Percentiles rank a stretch among this genome's conserved stretches.
Conservation (phyloP, 495 filamentous ascomycete genomes). For the Neurospora africana region DNA sequence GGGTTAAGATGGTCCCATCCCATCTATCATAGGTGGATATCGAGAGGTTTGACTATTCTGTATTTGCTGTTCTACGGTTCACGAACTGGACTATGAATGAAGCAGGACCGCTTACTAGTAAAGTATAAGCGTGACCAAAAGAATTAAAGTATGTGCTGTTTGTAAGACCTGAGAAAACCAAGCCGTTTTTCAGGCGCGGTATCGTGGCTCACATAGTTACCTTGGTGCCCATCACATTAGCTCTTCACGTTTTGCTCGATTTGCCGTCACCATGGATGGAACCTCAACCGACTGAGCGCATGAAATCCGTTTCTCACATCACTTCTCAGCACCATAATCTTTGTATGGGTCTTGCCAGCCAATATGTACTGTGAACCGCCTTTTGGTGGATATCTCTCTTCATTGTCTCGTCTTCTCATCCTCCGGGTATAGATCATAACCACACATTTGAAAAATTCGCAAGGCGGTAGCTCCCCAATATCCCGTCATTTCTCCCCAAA, state of each 20-base stretch:
- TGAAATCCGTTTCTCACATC: not conserved
- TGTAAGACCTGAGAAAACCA: not conserved
- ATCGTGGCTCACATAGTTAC: not conserved
- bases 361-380: not conserved
- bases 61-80: no score
- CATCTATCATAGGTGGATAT: not conserved
- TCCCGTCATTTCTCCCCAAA: not conserved
- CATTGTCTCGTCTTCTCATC: not conserved
- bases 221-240: not conserved
- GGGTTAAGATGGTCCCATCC: no score
- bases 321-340: not conserved
- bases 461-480: not conserved
- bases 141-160: not conserved
- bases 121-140: no score
- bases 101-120: no score
- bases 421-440: not conserved
- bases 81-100: no score
- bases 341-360: not conserved
- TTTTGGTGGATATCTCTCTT: not conserved
- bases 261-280: not conserved
- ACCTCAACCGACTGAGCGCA: not conserved
- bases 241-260: not conserved
- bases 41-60: not conserved
- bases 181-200: not conserved
- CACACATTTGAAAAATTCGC: not conserved